Base-by-base conservation (phyloP, 768 basidiomycete genomes). In the Termitomyces eurrhizus region DNA sequence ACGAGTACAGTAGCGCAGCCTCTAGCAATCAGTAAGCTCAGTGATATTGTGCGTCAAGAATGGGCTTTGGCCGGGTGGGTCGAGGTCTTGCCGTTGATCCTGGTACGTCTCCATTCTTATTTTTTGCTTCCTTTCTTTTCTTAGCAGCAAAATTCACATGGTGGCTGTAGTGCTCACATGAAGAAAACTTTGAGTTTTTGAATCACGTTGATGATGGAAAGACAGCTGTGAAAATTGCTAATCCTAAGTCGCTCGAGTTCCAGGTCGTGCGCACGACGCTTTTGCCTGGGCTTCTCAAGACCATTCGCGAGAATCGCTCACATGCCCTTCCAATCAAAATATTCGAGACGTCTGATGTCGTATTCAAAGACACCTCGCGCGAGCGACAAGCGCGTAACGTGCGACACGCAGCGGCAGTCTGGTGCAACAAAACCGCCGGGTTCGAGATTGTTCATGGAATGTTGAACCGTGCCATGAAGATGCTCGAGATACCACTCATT, bases 221-320 rank as follows among this genome's bases (percentile, higher is more conserved):
- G 39, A 82, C 84, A 24, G 96, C 90, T 1, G 87, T 98, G 63
- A 90, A 90, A 67, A 93, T 98, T 62, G 94, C 91, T 60, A 99
- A 99, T 75, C 97, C 97, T 0, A 98, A 97, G 77, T 93, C 97
- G 26, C 83, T 93, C 65, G 97, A 98, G 73, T 98, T 97, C 77
- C 97, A 99, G 76, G 90, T 98, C 60, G 94, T 98, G 48, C 91
- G 97, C 63, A 98, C 97, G 1, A 93, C 95, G 32, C 87, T 99
- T 57, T 78, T 99, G 7, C 95, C 96, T 14, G 97, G 97, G 54
- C 85, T 99, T 49, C 86, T 99, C 67, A 99, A 99, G 78, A 97
- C 95, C 18, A 80, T 97, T 49, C 89, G 97, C 66, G 97, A 99
- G 77, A 99, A 99, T 78, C 87, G 92, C 55, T 92, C 92, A 63